These are phyloP conservation scores for Colletotrichum sp. DNA, from an alignment of 2,329 filamentous ascomycete genomes.

Conservation along the genomic window DNA sequence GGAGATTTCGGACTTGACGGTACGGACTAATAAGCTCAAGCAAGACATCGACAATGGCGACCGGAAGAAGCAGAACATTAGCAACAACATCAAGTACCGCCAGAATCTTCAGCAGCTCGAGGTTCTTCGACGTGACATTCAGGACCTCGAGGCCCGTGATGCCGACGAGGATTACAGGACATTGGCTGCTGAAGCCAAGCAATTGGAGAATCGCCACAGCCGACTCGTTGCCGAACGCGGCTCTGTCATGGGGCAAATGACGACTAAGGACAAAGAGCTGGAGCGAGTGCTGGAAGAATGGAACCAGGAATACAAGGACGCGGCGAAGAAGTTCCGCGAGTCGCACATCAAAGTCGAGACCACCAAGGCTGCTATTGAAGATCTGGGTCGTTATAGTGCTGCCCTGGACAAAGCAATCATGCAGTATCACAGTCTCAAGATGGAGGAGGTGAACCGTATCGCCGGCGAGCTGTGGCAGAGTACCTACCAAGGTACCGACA, in stretches of 20 bases:
- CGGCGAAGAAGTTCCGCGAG: slow-evolving; percentile 81
- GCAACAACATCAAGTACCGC: slow-evolving; percentile 87
- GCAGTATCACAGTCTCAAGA: slow-evolving; percentile 94
- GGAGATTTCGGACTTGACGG: slow-evolving; percentile 71
- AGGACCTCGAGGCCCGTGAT: slow-evolving; percentile 76
- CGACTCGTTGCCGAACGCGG: slow-evolving; percentile 75
- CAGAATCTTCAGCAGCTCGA: slow-evolving; percentile 74
- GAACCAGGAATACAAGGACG: slow-evolving; percentile 86
- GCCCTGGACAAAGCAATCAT: slow-evolving; percentile 97
- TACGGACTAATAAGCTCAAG: slow-evolving; percentile 78
- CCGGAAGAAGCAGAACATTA: slow-evolving; percentile 83
- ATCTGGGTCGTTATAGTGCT: slow-evolving; percentile 80
- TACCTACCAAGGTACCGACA: slow-evolving; percentile 96
- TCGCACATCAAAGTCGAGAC: slow-evolving; percentile 89
- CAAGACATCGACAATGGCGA: slow-evolving; percentile 81
- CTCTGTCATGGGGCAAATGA: slow-evolving; percentile 78
- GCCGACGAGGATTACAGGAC: slow-evolving; percentile 82
- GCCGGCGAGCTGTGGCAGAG: slow-evolving; percentile 96
- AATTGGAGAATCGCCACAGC: slow-evolving; percentile 72
- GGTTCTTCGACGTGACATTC: slow-evolving; percentile 71
- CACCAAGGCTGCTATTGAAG: slow-evolving; percentile 90
- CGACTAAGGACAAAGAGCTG: slow-evolving; percentile 84
- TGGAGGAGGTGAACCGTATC: slow-evolving; percentile 97
- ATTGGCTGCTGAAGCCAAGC: slow-evolving; percentile 72
- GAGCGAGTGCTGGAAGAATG: slow-evolving; percentile 77